Evolutionary conservation across 257 asterid genomes (phyloP).

Genomic region (Nicotiana undulata): DNA sequence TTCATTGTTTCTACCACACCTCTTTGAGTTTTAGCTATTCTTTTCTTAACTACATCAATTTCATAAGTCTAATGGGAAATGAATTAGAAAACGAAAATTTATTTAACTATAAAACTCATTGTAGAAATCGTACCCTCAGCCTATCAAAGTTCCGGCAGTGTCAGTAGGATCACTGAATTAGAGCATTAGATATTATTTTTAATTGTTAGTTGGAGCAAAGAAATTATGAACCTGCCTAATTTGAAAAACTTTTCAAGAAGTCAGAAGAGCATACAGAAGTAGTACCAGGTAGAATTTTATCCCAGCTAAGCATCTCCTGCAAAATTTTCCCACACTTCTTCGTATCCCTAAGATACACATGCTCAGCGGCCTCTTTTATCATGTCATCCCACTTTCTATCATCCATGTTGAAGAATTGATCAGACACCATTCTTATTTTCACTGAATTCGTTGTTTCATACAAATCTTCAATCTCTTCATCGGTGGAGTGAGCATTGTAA

Average conservation of each 20-base stretch:
- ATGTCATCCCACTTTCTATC: conserved; percentile 75
- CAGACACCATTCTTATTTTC: conserved; percentile 35
- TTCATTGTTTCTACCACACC: neutral
- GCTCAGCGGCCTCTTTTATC: conserved; percentile 54
- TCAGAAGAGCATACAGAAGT: conserved; percentile 3
- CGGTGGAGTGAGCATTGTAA: conserved; percentile 27
- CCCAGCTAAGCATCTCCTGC: conserved; percentile 84
- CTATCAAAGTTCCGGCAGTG: neutral
- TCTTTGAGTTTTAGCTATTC: neutral
- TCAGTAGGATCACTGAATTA: neutral
- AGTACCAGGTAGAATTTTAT: conserved; percentile 83
- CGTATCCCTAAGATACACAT: conserved; percentile 57
- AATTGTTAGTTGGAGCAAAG: neutral
- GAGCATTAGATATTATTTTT: neutral
- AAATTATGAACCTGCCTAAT: neutral
- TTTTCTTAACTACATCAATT: neutral
- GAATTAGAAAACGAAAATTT: neutral
- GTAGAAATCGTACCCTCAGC: neutral
- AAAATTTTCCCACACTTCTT: conserved; percentile 66
- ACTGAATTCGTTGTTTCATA: conserved; percentile 49
- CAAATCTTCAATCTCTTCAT: conserved; percentile 69
- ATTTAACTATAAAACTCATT: neutral
- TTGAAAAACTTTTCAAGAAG: neutral
- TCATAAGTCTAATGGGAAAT: neutral
- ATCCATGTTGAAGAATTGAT: conserved; percentile 55